Conservation (phyloP, 1,139 yeast genomes). For the Saccharomyces hybrid region DNA sequence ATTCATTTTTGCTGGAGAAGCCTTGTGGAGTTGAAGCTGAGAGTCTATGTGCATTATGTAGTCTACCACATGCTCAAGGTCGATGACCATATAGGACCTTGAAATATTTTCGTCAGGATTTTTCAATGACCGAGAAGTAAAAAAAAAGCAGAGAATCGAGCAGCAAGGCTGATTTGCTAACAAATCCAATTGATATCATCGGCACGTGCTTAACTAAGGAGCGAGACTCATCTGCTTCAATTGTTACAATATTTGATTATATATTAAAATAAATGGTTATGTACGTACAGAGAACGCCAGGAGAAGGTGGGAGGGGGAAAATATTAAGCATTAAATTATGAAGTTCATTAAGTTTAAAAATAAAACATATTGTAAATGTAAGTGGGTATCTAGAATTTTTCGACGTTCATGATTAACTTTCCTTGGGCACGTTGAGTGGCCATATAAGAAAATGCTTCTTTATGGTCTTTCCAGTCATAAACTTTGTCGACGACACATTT, state of each 20-base stretch:
- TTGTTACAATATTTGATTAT: not conserved
- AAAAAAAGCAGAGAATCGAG: slow-evolving; percentile 7
- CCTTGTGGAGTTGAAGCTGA: not conserved
- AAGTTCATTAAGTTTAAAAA: not conserved
- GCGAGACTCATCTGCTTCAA: not conserved
- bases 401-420: slow-evolving; percentile 46
- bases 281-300: not conserved
- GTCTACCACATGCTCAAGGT: not conserved
- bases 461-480: slow-evolving; percentile 45
- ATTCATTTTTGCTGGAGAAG: not conserved
- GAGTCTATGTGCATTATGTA: not conserved
- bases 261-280: not conserved
- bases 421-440: slow-evolving; percentile 53
- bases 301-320: not conserved
- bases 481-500: slow-evolving; percentile 46
- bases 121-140: not conserved
- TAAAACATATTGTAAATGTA: not conserved
- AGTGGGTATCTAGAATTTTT: slow-evolving; percentile 26
- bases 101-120: not conserved
- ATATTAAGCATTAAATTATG: not conserved
- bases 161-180: not conserved
- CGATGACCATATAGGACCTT: not conserved
- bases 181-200: not conserved
- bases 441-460: slow-evolving; percentile 46
- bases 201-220: not conserved